These are phyloP conservation scores for Triticum timopheevii DNA, from an alignment of 176 grass and related monocot species.

Conservation along the genomic window DNA sequence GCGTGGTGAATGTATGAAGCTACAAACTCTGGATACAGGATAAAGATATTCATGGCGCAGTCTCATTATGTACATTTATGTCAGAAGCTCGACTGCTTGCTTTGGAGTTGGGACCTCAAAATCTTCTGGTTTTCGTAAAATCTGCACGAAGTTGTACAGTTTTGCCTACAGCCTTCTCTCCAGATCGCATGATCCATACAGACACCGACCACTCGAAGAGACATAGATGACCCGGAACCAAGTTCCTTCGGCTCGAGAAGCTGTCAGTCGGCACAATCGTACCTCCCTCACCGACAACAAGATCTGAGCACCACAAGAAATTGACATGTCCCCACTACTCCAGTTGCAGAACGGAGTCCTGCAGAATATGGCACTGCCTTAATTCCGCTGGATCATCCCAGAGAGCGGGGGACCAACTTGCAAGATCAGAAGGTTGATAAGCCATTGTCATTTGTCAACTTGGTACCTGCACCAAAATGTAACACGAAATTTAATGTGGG, in stretches of 20 bases:
- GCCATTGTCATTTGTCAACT: neutral
- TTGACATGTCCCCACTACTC: neutral
- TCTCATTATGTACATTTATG: neutral
- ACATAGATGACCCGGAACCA: neutral
- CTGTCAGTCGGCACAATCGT: neutral
- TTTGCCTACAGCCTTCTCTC: conserved; percentile 10
- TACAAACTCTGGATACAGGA: neutral
- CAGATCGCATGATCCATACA: neutral
- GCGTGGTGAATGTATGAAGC: neutral
- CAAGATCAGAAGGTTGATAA: conserved; percentile 25
- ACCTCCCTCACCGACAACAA: conserved; percentile 5
- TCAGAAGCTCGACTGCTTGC: conserved; percentile 2
- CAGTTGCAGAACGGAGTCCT: conserved; percentile 17
- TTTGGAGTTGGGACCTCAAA: neutral
- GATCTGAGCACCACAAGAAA: conserved; percentile 34
- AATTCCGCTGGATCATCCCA: conserved; percentile 11
- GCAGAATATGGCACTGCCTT: conserved; percentile 35
- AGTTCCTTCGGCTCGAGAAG: conserved; percentile 14
- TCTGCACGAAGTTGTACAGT: neutral
- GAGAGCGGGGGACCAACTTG: conserved; percentile 19
- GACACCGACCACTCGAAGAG: neutral
- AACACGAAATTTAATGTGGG: conserved; percentile 20
- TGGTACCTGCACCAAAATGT: conserved; percentile 29
- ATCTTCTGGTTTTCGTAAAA: neutral
- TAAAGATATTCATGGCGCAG: neutral